Evolutionary conservation across 2,329 filamentous ascomycete genomes (phyloP).

Genomic region (Aspergillus tanneri): DNA sequence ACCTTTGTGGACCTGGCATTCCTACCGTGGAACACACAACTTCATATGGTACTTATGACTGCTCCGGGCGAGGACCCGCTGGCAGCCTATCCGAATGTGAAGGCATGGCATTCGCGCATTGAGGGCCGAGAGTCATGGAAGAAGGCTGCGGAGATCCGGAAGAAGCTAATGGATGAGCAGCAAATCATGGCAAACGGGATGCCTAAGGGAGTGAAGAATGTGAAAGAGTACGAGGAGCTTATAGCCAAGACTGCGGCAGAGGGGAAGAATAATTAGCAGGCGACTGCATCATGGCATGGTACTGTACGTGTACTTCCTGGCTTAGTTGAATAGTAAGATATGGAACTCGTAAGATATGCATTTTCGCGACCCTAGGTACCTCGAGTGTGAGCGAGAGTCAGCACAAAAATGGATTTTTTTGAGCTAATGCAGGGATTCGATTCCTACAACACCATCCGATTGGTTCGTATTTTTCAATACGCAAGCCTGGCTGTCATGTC

Average conservation of each 20-base stretch:
- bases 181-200: slow-evolving; percentile 2
- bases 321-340: too few relatives aligned
- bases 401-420: too few relatives aligned
- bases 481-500: too few relatives aligned
- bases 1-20: slow-evolving; percentile 9
- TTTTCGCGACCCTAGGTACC: too few relatives aligned
- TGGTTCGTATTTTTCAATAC: too few relatives aligned
- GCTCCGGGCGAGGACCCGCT: not conserved
- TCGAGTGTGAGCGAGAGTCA: too few relatives aligned
- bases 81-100: slow-evolving; percentile 2
- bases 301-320: too few relatives aligned
- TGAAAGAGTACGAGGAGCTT: slow-evolving; percentile 3
- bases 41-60: not conserved
- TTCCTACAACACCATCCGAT: too few relatives aligned
- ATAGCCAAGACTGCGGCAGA: not conserved
- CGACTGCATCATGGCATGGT: too few relatives aligned
- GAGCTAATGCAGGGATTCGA: too few relatives aligned
- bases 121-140: slow-evolving; percentile 7
- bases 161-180: slow-evolving; percentile 7
- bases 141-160: not conserved
- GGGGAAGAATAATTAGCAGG: too few relatives aligned
- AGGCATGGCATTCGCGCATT: slow-evolving; percentile 6
- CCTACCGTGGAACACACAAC: slow-evolving; percentile 6
- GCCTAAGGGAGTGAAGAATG: slow-evolving; percentile 3
- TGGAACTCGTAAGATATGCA: too few relatives aligned